phyloP scores from a whole-genome alignment of 225 moss, liverwort and hornwort genomes.

The Thuidium tamariscinum region DNA sequence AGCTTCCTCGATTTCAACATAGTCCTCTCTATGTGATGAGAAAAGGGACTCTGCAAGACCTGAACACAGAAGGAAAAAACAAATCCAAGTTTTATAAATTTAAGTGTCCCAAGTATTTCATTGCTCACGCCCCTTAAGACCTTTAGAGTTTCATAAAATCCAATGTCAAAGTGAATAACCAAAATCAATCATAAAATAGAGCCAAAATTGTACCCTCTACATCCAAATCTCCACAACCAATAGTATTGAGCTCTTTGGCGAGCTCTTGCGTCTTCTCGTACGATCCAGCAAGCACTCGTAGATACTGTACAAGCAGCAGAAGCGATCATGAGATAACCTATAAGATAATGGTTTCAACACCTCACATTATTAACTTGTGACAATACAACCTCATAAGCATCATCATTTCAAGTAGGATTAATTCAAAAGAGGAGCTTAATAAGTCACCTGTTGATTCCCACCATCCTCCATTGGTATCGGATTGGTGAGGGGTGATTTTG shows the following conservation, averaged over 20 bases:
- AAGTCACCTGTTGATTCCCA: slow-evolving; percentile 75
- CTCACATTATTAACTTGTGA: not conserved
- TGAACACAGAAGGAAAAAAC: slow-evolving; percentile 9
- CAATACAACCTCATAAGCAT: not conserved
- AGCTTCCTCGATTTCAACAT: slow-evolving; percentile 81
- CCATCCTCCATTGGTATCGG: slow-evolving; percentile 75
- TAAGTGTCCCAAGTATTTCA: not conserved
- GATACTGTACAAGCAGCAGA: slow-evolving; percentile 52
- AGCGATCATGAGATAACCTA: not conserved
- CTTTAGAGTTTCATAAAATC: not conserved
- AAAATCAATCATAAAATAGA: not conserved
- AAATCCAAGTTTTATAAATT: not conserved
- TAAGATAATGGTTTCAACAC: not conserved
- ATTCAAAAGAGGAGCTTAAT: not conserved
- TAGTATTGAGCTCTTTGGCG: slow-evolving; percentile 78
- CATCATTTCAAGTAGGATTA: not conserved
- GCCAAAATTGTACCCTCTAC: slow-evolving; percentile 54
- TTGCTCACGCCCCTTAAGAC: not conserved
- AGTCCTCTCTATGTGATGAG: slow-evolving; percentile 91
- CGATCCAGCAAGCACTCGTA: slow-evolving; percentile 74
- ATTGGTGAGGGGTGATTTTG: slow-evolving; percentile 61
- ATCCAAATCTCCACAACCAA: slow-evolving; percentile 96
- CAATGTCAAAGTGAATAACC: not conserved
- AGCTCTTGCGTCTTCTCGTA: slow-evolving; percentile 96
- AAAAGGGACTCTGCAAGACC: slow-evolving; percentile 90